Conservation (phyloP, 2,329 filamentous ascomycete species). For the Coniochaeta hoffmannii region DNA sequence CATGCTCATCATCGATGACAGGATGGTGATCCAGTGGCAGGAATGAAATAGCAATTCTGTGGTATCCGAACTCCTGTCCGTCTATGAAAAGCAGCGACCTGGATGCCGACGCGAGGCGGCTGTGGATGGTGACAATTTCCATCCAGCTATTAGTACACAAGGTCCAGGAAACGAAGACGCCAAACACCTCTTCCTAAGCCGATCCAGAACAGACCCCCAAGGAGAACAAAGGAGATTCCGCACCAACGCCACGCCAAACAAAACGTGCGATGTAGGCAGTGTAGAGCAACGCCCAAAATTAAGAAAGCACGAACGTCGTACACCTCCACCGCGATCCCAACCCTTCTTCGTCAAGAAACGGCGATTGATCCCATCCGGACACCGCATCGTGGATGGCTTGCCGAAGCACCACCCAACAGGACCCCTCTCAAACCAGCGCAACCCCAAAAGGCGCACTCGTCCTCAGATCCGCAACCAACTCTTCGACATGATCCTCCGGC, state of each 20-base stretch:
- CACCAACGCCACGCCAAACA: neutral
- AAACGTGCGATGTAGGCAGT: neutral
- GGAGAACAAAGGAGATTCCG: neutral
- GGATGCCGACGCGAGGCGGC: neutral
- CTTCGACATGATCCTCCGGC: slow-evolving; percentile 62
- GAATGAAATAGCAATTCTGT: neutral
- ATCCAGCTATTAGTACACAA: neutral
- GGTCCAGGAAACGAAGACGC: neutral
- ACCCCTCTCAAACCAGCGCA: slow-evolving; percentile 1
- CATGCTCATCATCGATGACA: neutral
- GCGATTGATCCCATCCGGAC: no score
- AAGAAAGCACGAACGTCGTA: neutral
- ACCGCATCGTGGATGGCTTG: no score
- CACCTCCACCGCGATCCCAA: no score
- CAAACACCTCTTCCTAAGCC: neutral
- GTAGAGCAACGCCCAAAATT: neutral
- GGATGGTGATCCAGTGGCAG: neutral
- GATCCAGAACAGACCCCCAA: neutral
- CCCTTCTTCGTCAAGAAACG: no score
- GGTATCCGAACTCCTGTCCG: slow-evolving; percentile 1
- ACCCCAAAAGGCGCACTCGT: slow-evolving; percentile 64
- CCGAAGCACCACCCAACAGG: neutral
- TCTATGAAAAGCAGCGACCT: neutral
- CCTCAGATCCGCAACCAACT: slow-evolving; percentile 75
- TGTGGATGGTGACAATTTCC: neutral